These are phyloP conservation scores for Cytidiella melzeri DNA, from an alignment of 768 basidiomycete genomes.

Conservation along the genomic window DNA sequence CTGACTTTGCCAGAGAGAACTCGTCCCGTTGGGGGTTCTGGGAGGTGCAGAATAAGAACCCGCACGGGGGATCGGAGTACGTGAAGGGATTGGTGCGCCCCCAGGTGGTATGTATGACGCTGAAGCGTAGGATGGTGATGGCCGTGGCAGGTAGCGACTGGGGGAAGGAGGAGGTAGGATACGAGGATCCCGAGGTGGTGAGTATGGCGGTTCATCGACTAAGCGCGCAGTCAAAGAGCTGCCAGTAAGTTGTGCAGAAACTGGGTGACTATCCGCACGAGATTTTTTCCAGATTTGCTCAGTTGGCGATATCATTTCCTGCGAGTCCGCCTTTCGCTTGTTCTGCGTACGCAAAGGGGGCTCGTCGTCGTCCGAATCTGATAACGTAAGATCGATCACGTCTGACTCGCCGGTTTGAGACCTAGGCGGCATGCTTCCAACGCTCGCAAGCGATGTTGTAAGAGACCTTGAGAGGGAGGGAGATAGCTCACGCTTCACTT, in stretches of 20 bases:
- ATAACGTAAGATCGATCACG: slow-evolving; percentile 81
- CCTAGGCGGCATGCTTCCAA: slow-evolving; percentile 12
- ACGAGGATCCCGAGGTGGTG: slow-evolving; percentile 7
- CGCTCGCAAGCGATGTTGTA: slow-evolving; percentile 6
- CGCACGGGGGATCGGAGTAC: neutral
- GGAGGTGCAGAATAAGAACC: neutral
- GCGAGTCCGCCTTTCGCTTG: slow-evolving; percentile 57
- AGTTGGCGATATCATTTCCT: slow-evolving; percentile 45
- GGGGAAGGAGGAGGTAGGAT: slow-evolving; percentile 9
- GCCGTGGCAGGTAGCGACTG: neutral
- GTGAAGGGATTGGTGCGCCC: slow-evolving; percentile 5
- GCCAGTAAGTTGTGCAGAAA: slow-evolving; percentile 7
- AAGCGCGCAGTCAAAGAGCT: neutral
- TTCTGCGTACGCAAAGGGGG: slow-evolving; percentile 17
- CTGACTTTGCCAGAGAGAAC: too few species aligned
- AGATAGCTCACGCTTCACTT: slow-evolving; percentile 72
- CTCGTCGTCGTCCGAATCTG: slow-evolving; percentile 75
- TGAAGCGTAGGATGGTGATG: neutral
- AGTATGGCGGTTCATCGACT: slow-evolving; percentile 1
- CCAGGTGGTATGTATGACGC: slow-evolving; percentile 11
- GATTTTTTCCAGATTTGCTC: slow-evolving; percentile 76
- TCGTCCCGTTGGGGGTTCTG: neutral
- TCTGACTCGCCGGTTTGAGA: slow-evolving; percentile 35
- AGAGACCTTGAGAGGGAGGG: slow-evolving; percentile 39
- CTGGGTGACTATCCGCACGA: slow-evolving; percentile 26